Evolutionary conservation across 345 rosid species (phyloP), one percentile per base, ranked within the genome.

Genomic region (Cardiospermum halicacabum): DNA sequence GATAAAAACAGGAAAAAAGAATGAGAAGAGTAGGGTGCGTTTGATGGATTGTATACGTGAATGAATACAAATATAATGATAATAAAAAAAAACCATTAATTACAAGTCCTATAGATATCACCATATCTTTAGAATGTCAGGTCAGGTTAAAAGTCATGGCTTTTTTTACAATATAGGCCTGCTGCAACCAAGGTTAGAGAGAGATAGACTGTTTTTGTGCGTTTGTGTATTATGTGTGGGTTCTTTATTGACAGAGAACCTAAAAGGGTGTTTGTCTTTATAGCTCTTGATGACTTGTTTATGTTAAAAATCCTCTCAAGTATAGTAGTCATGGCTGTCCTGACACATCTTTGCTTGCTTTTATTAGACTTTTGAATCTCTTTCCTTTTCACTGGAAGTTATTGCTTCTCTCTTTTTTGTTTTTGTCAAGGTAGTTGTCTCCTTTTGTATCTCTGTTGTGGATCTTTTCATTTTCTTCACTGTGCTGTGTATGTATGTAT

Each of bases 81-180:
- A 60, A 42, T 5, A 3, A 27, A 26, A 21, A 22, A 51, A n/a
- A n/a, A n/a, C n/a, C n/a, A n/a, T n/a, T n/a, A n/a, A n/a, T n/a
- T n/a, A n/a, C n/a, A 64, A 69, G 53, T 51, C 67, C 68, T 56
- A 47, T 50, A 26, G 76, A 71, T 76, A 68, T 62, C 70, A 67
- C 67, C 65, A 60, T 68, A 80, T 74, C 81, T 80, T 64, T 66
- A 72, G 81, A 74, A 78, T 76, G 85, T 80, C 83, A 78, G 82
- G 65, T 66, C 25, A 43, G 53, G 26, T 36, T 51, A 59, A 69
- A 61, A 34, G 72, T 59, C 60, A 60, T 69, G 69, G 79, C 61
- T 69, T 63, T 5, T 47, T 34, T n/a, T n/a, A n/a, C n/a, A n/a
- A 40, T 47, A 15, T 72, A 78, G 82, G 78, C 83, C 85, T 78